Conservation (phyloP, 2,329 filamentous ascomycete genomes). For the Neonectria magnoliae region DNA sequence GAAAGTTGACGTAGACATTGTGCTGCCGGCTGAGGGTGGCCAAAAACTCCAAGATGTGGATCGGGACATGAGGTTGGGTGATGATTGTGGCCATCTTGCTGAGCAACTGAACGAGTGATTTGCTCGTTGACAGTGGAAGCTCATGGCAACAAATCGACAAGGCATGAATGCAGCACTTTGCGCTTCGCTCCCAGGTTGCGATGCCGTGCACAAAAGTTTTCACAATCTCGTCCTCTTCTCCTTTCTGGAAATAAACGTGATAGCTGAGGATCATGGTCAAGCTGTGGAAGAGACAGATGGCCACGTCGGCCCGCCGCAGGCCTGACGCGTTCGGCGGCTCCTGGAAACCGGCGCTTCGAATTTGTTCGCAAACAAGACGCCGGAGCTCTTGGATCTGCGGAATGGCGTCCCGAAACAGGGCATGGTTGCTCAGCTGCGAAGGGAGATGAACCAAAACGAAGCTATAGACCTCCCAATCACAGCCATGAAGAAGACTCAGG, state of each 20-base stretch:
- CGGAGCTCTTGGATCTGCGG: constrained; percentile 80
- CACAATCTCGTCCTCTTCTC: constrained; percentile 90
- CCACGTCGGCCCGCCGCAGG: constrained; percentile 86
- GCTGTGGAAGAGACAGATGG: constrained; percentile 86
- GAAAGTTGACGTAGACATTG: constrained; percentile 86
- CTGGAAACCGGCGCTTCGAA: constrained; percentile 79
- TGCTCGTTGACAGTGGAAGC: constrained; percentile 86
- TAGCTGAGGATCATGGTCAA: constrained; percentile 92
- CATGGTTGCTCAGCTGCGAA: constrained; percentile 89
- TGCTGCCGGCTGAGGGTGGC: constrained; percentile 86
- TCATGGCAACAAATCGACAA: constrained; percentile 96
- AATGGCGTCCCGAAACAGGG: constrained; percentile 79
- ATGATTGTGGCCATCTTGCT: constrained; percentile 97
- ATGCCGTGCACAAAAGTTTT: constrained; percentile 88
- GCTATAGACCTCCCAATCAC: constrained; percentile 92
- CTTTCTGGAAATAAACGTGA: constrained; percentile 83
- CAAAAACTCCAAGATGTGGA: constrained; percentile 97
- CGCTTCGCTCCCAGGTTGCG: constrained; percentile 83
- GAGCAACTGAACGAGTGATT: constrained; percentile 84
- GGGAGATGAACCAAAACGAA: constrained; percentile 88
- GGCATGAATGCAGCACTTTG: constrained; percentile 93
- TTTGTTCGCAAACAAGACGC: constrained; percentile 81
- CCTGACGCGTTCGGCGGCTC: constrained; percentile 84
- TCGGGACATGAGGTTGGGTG: constrained; percentile 88
- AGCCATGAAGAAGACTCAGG: constrained; percentile 76